A percentile compares a stretch with the other conserved stretches of the same genome.
phyloP scores from a whole-genome alignment of 2,329 filamentous ascomycete genomes.

The Keithomyces neogunnii region DNA sequence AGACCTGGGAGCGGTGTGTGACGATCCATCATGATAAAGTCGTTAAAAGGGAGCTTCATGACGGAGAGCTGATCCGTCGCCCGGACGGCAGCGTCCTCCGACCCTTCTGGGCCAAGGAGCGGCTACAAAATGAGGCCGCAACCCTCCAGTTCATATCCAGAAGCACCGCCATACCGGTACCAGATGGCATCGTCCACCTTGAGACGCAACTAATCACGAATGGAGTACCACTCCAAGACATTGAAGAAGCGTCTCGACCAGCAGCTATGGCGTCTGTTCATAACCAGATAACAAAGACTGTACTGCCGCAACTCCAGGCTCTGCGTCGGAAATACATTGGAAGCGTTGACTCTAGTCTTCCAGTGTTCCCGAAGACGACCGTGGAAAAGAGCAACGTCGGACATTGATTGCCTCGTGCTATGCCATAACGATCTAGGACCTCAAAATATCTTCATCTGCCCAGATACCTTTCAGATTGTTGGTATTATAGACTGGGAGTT shows the following conservation, averaged over 20 bases:
- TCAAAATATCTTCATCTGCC: constrained; percentile 3
- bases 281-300: background rate
- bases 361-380: background rate
- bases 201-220: background rate
- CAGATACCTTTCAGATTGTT: background rate
- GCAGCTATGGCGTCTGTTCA: background rate
- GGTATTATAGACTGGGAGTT: background rate
- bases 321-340: background rate
- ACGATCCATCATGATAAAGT: background rate
- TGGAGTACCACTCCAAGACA: background rate
- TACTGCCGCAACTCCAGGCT: background rate
- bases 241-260: background rate
- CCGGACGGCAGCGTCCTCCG: background rate
- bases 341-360: constrained; percentile 1
- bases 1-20: background rate
- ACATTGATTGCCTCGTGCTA: background rate
- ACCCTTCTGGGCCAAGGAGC: background rate
- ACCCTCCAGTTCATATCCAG: background rate
- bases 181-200: background rate
- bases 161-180: background rate
- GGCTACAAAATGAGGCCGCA: constrained; percentile 1
- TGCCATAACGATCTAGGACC: constrained; percentile 2
- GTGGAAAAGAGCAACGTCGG: background rate
- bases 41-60: background rate
- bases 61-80: background rate